These are phyloP conservation scores for Termitomyces sp. DNA, from an alignment of 1,284 basidiomycete species.

Conservation along the genomic window DNA sequence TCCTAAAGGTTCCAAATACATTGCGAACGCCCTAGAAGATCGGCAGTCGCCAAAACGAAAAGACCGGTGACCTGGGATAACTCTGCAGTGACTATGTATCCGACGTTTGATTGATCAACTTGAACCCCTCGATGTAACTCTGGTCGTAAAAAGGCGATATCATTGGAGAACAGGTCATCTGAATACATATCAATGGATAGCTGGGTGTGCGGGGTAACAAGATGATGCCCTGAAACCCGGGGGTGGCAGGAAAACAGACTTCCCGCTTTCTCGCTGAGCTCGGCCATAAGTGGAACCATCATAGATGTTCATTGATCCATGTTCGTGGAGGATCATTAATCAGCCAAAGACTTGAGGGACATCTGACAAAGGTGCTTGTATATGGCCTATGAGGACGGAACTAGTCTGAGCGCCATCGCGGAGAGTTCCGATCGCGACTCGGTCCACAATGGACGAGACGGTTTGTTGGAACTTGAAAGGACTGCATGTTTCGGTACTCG, in stretches of 20 bases:
- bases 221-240: slow-evolving; percentile 12
- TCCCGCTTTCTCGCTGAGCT: slow-evolving; percentile 1
- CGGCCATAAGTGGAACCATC: neutral
- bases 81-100: neutral
- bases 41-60: neutral
- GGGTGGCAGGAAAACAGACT: slow-evolving; percentile 7
- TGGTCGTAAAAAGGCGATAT: too few relatives aligned
- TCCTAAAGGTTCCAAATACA: neutral
- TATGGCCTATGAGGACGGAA: too few relatives aligned
- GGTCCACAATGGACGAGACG: slow-evolving; percentile 5
- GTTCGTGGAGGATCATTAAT: slow-evolving; percentile 12
- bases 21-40: slow-evolving; percentile 1
- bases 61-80: neutral
- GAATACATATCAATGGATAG: neutral
- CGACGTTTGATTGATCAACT: too few relatives aligned
- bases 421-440: slow-evolving; percentile 16
- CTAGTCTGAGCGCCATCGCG: neutral
- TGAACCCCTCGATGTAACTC: neutral
- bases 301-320: slow-evolving; percentile 9
- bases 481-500: neutral
- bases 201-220: slow-evolving; percentile 2
- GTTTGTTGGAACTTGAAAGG: too few relatives aligned
- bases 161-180: neutral
- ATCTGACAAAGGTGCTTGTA: slow-evolving; percentile 8
- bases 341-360: neutral